Conservation (phyloP, 1,284 basidiomycete genomes). For the Sutorius eximius region DNA sequence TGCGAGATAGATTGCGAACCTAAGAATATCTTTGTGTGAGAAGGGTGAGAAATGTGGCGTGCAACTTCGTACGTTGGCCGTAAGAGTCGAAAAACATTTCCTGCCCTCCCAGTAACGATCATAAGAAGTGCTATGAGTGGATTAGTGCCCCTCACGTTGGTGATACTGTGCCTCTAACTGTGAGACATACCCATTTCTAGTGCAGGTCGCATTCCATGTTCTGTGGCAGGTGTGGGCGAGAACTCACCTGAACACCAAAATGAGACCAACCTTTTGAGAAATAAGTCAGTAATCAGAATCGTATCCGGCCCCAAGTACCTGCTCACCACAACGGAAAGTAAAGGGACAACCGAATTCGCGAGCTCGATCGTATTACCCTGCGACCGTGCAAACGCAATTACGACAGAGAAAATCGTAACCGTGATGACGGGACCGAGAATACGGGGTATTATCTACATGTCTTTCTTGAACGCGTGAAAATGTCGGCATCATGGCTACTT, state of each 20-base stretch:
- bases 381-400: constrained; percentile 58
- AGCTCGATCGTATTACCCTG: constrained; percentile 55
- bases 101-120: constrained; percentile 85
- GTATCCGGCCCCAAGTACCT: constrained; percentile 4
- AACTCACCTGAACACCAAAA: constrained; percentile 72
- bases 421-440: constrained; percentile 81
- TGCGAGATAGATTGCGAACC: constrained; percentile 61
- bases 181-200: constrained; percentile 32
- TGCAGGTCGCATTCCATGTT: not conserved
- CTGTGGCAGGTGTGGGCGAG: not conserved
- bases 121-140: constrained; percentile 63
- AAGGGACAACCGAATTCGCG: constrained; percentile 76
- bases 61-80: constrained; percentile 52
- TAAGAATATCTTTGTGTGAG: constrained; percentile 23
- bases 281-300: not conserved
- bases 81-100: constrained; percentile 72
- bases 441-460: constrained; percentile 55
- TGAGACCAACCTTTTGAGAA: constrained; percentile 60
- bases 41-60: constrained; percentile 12
- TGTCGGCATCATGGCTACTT: not conserved
- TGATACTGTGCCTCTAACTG: not conserved
- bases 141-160: constrained; percentile 5
- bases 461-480: constrained; percentile 5
- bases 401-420: constrained; percentile 72
- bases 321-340: constrained; percentile 87